Conservation (phyloP, 352 stramenopile genomes). For the Phytophthora podocarpi region DNA sequence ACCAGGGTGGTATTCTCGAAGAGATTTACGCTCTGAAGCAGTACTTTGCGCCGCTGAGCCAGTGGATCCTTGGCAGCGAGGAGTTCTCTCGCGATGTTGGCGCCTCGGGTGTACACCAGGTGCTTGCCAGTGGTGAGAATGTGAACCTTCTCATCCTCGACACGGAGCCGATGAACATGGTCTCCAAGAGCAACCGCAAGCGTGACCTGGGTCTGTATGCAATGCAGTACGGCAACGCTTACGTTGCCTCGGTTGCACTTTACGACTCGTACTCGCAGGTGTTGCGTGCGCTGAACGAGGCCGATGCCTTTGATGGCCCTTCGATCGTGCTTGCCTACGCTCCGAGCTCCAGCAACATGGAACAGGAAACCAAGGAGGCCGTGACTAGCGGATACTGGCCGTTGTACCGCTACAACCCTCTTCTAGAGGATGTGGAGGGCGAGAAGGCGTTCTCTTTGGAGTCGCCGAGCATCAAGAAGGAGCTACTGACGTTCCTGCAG, state of each 20-base stretch:
- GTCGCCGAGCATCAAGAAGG: constrained; percentile 91
- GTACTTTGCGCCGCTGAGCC: constrained; percentile 71
- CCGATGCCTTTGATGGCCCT: constrained; percentile 88
- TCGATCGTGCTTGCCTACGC: constrained; percentile 92
- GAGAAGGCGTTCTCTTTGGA: constrained; percentile 92
- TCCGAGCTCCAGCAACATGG: constrained; percentile 81
- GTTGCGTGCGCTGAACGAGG: constrained; percentile 90
- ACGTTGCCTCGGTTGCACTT: constrained; percentile 91
- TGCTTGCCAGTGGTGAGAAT: constrained; percentile 76
- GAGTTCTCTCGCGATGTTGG: constrained; percentile 77
- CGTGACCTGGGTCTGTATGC: constrained; percentile 92
- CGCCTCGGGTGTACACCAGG: constrained; percentile 72
- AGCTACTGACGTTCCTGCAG: constrained; percentile 89
- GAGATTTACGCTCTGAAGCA: constrained; percentile 62
- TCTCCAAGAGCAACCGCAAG: constrained; percentile 83
- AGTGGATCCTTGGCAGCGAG: constrained; percentile 83
- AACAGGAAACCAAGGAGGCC: constrained; percentile 89
- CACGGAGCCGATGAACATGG: constrained; percentile 70
- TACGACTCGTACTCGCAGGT: constrained; percentile 90
- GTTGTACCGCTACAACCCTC: constrained; percentile 92
- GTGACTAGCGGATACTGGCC: constrained; percentile 91
- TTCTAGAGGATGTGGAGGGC: constrained; percentile 72
- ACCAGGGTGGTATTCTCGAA: constrained; percentile 38
- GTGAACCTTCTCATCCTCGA: constrained; percentile 81
- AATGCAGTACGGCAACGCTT: constrained; percentile 94